Conservation (phyloP, 2,329 filamentous ascomycete genomes). For the Biscogniauxia sp. region DNA sequence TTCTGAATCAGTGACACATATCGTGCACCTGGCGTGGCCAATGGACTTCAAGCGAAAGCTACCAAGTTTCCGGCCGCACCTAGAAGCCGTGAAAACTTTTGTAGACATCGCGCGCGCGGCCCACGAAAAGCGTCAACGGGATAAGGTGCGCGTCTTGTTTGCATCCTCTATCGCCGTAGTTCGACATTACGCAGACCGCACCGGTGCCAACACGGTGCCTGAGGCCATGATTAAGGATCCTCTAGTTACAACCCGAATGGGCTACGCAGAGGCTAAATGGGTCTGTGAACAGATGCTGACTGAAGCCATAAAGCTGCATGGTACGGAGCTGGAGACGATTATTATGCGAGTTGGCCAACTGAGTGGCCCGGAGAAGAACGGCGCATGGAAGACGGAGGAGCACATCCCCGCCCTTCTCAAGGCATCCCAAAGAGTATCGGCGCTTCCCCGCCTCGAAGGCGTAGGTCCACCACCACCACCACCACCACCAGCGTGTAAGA, state of each 20-base stretch:
- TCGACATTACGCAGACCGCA: constrained; percentile 14
- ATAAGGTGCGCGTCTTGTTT: constrained; percentile 26
- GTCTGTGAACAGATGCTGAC: constrained; percentile 44
- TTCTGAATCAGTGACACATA: constrained; percentile 12
- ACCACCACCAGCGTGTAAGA: not conserved
- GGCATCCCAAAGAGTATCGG: constrained; percentile 35
- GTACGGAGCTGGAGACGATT: constrained; percentile 36
- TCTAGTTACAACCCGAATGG: constrained; percentile 33
- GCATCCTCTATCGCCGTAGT: constrained; percentile 32
- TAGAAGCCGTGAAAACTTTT: constrained; percentile 6
- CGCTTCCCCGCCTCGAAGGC: not conserved
- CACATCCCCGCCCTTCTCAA: constrained; percentile 45
- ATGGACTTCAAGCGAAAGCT: constrained; percentile 15
- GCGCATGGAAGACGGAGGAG: constrained; percentile 45
- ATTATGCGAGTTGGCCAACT: constrained; percentile 43
- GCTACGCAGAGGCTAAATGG: constrained; percentile 47
- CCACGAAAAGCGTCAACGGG: not conserved
- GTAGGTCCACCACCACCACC: not conserved
- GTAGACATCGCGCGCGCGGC: constrained; percentile 4
- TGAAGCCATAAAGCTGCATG: constrained; percentile 33
- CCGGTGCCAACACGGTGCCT: constrained; percentile 26
- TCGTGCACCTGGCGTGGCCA: constrained; percentile 19
- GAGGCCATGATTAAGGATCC: constrained; percentile 36
- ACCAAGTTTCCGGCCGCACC: constrained; percentile 8
- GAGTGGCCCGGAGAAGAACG: constrained; percentile 39